Evolutionary conservation across 306 rosid species (phyloP), one percentile per base, ranked within the genome.

Genomic region (Casuarina glauca): DNA sequence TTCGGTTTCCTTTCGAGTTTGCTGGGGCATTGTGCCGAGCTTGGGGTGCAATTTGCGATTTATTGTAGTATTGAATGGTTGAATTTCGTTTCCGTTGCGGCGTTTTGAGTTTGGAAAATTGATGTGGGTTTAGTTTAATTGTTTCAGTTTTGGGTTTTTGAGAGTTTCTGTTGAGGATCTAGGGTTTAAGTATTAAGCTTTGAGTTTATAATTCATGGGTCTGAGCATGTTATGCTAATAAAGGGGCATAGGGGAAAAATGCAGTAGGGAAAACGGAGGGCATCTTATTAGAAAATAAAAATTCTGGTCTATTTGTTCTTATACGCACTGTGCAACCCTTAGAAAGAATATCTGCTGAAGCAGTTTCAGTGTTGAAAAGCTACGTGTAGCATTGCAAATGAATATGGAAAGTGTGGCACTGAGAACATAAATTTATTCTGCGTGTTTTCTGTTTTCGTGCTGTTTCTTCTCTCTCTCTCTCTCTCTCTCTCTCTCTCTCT

Each of bases 1-100:
- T 48, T 48, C 11, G 42, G 32, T 79, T 43, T 61, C 49, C 78
- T 80, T 26, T 87, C 69, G 88, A 88, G 91, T 85, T 85, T 42
- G 7, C 41, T 49, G 11, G 55, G 42, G 73, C 52, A 62, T 44
- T 52, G 35, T 69, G 76, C 8, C 26, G 19, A 63, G 60, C 39
- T 26, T 49, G 17, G n/a, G 35, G 10, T 12, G 78, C 64, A 41
- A 54, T 66, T 53, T 52, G 20, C 52, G 78, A 41, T 7, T 17
- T 48, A 8, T 61, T 62, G 43, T 69, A 73, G 76, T 44, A 63
- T 72, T 80, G 51, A 45, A 10, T 55, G 74, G 35, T 76, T 42
- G 26, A 50, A 68, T 78, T 83, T 74, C 53, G 52, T 26, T 49
- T 9, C 63, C 57, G 26, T 61, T 15, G 41, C 15, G 11, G 8